Percentiles rank a stretch among this genome's conserved stretches.
Evolutionary conservation across 164 flowering plant genomes (phyloP).

Genomic region (Chimonanthus salicifolius): DNA sequence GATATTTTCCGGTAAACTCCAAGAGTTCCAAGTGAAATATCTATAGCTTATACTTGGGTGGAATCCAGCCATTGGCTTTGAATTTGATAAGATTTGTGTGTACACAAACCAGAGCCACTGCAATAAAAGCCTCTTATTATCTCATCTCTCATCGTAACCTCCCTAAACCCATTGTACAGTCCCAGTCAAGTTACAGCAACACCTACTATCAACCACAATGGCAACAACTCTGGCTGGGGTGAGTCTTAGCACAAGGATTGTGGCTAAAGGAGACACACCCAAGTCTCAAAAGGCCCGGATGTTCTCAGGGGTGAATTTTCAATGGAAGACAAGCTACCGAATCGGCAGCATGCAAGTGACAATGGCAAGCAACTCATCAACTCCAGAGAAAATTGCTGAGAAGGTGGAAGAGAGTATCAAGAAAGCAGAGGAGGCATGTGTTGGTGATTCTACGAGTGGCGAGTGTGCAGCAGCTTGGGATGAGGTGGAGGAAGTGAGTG

Average conservation of each 20-base stretch:
- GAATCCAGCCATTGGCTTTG: slow-evolving; percentile 21
- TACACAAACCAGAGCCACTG: slow-evolving; percentile 6
- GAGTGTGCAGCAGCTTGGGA: slow-evolving; percentile 87
- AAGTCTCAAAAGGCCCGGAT: slow-evolving; percentile 13
- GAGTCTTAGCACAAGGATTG: slow-evolving; percentile 31
- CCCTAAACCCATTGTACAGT: not conserved
- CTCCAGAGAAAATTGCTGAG: slow-evolving; percentile 26
- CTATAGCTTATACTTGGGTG: slow-evolving; percentile 24
- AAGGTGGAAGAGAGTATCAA: slow-evolving; percentile 39
- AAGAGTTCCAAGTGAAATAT: not conserved
- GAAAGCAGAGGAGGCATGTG: slow-evolving; percentile 39
- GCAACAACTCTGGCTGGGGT: slow-evolving; percentile 47
- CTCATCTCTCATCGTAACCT: not conserved
- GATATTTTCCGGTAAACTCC: not conserved
- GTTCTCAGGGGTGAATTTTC: slow-evolving; percentile 25
- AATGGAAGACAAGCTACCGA: slow-evolving; percentile 23
- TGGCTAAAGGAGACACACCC: slow-evolving; percentile 28
- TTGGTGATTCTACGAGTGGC: slow-evolving; percentile 34
- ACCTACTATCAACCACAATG: slow-evolving; percentile 22
- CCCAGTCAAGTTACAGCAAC: not conserved
- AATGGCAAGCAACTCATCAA: slow-evolving; percentile 13
- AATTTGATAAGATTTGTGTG: slow-evolving; percentile 52
- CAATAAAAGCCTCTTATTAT: slow-evolving; percentile 6
- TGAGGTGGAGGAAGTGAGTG: slow-evolving; percentile 85
- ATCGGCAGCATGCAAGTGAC: slow-evolving; percentile 17